phyloP scores from a whole-genome alignment of 352 stramenopile species.

The Phytophthora colocasiae region DNA sequence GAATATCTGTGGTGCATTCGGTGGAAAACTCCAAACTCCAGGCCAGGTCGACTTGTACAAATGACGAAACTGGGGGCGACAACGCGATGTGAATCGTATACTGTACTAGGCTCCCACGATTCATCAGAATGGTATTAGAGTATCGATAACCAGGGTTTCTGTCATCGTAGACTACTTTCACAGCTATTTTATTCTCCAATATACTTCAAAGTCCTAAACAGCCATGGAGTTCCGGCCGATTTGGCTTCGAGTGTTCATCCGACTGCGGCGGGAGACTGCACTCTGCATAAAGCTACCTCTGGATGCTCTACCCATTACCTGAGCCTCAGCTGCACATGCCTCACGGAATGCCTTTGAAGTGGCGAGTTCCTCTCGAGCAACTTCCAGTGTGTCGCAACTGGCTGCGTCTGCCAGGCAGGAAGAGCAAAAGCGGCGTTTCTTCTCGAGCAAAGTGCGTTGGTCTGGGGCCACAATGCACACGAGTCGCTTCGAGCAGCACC shows the following conservation, averaged over 20 bases:
- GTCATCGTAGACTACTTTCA: conserved; percentile 11
- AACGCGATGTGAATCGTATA: background rate
- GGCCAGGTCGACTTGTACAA: conserved; percentile 18
- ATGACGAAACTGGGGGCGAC: conserved; percentile 28
- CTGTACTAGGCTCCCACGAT: too few species aligned
- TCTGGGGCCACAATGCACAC: conserved; percentile 41
- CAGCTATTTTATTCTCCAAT: background rate
- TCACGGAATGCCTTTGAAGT: conserved; percentile 37
- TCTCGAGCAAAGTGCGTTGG: conserved; percentile 37
- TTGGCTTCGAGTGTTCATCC: conserved; percentile 25
- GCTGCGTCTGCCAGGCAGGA: conserved; percentile 39
- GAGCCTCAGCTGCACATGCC: conserved; percentile 22
- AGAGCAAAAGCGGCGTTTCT: conserved; percentile 43
- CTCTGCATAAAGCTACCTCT: conserved; percentile 25
- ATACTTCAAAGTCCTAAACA: conserved; percentile 16
- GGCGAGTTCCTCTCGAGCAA: conserved; percentile 43
- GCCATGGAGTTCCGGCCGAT: conserved; percentile 15
- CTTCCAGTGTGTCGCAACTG: conserved; percentile 40
- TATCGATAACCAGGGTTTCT: too few species aligned
- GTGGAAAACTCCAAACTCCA: too few species aligned
- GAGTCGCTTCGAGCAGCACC: conserved; percentile 40
- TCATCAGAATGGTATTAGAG: too few species aligned
- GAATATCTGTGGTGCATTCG: too few species aligned
- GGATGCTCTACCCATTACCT: conserved; percentile 29
- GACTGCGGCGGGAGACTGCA: conserved; percentile 32